Base-by-base conservation (phyloP, 2,329 filamentous ascomycete genomes). In the Xylaria sp. region DNA sequence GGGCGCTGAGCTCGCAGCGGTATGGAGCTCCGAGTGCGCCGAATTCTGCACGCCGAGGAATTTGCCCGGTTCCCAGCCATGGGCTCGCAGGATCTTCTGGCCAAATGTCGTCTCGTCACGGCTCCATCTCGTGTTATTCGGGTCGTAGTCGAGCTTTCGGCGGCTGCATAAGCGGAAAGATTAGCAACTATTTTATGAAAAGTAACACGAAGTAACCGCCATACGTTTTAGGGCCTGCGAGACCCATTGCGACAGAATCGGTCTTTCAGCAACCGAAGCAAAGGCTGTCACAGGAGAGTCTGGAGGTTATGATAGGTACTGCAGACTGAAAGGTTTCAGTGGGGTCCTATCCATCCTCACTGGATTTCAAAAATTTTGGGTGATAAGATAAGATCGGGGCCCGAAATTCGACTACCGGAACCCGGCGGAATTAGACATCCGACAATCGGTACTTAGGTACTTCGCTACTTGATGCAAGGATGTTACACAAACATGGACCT, bases 101-200 rank as follows among this genome's bases (percentile, higher is more conserved):
- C 94, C 94, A 71, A 94, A 97, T 49, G 86, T 87, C 52, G 82
- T 83, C 61, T 88, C 90, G 70, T 92, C 88, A 66, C 88, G 87
- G 52, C 88, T 87, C 94, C 94, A 99, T 80, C 84, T 86, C 44
- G 91, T 96, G 73, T 97, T 99, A 76, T 97, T 97, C 7, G 94
- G 94, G 74, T 99, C 94, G 70, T 89, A 82, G 62, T 88, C 89
- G 69, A 97, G 86, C 76, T 93, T 96, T 44, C 80, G 80, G 63
- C 69, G 72, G 58, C 71, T 75, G 47, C 4, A 59, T 6, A 43
- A 22, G 9, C 18, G 37, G 50, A 43, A n/a, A 44, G 34, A 18
- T 56, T 49, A 64, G 54, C 39, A 57, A 24, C 1, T 19, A 16
- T 21, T 40, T 2, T 18, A 20, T 7, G 16, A 13, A 11, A 18